Evolutionary conservation across 306 rosid genomes (phyloP).

Genomic region (Hylodesmum podocarpum): DNA sequence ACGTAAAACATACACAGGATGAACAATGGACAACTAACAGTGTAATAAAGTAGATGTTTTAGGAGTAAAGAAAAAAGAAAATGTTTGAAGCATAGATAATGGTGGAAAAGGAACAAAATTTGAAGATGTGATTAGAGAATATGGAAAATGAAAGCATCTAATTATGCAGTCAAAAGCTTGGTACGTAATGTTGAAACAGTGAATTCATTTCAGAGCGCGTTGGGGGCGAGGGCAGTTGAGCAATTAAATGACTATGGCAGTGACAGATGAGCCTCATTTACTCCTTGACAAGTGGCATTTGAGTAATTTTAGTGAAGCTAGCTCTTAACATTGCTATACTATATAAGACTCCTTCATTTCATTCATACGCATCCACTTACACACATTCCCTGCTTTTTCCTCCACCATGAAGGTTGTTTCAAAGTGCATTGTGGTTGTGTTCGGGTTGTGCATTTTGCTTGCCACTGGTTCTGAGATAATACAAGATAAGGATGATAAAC

Average conservation of each 20-base stretch:
- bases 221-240: slow-evolving; percentile 31
- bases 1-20: no score
- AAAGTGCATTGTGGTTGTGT: background rate
- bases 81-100: background rate
- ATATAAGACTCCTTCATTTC: background rate
- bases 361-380: background rate
- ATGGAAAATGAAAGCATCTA: background rate
- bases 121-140: no score
- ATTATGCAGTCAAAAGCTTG: background rate
- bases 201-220: background rate
- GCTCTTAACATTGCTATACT: no score
- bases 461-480: background rate
- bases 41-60: no score
- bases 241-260: slow-evolving; percentile 5
- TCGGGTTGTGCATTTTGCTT: slow-evolving; percentile 15
- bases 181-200: background rate
- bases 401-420: background rate
- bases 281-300: slow-evolving; percentile 25
- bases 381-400: background rate
- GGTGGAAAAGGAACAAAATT: no score
- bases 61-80: no score
- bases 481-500: slow-evolving; percentile 37
- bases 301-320: slow-evolving; percentile 18
- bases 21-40: background rate
- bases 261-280: slow-evolving; percentile 36